Conservation (phyloP, 495 filamentous ascomycete species). For the Lentithecium fluviatile region DNA sequence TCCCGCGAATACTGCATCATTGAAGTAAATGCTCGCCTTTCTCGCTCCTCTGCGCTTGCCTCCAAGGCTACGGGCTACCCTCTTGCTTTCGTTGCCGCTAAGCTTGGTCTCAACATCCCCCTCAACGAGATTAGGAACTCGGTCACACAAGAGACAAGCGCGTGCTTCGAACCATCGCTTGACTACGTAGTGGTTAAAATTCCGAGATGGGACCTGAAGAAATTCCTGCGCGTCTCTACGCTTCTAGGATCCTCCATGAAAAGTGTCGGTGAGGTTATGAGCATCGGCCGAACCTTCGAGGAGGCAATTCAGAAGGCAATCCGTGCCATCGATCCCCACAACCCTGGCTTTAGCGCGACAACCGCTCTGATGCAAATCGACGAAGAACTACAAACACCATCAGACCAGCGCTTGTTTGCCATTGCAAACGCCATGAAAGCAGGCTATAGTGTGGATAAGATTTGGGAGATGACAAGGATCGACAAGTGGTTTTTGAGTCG, state of each 20-base stretch:
- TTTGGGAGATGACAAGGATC: constrained; percentile 96
- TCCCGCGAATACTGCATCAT: constrained; percentile 96
- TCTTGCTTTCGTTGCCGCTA: constrained; percentile 93
- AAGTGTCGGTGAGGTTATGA: constrained; percentile 99
- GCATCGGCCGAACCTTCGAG: constrained; percentile 93
- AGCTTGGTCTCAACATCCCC: constrained; percentile 90
- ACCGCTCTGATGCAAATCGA: constrained; percentile 93
- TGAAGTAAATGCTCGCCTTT: constrained; percentile 96
- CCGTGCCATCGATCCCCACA: constrained; percentile 88
- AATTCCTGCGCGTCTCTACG: constrained; percentile 94
- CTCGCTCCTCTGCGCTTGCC: constrained; percentile 90
- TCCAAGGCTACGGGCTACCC: constrained; percentile 98
- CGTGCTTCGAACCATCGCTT: constrained; percentile 98
- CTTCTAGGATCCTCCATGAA: constrained; percentile 98
- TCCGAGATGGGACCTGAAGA: constrained; percentile 97
- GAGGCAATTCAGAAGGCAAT: constrained; percentile 99
- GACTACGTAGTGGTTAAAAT: constrained; percentile 99
- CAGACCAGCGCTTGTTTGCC: constrained; percentile 94
- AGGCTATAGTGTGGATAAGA: constrained; percentile 91
- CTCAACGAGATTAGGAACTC: constrained; percentile 96
- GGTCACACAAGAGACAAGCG: constrained; percentile 92
- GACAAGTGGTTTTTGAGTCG: constrained; percentile 96
- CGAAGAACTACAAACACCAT: constrained; percentile 92
- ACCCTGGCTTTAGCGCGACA: constrained; percentile 92
- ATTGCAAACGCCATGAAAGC: constrained; percentile 96